Conservation (phyloP, 75 land plant species). For the Gnetum montanum region DNA sequence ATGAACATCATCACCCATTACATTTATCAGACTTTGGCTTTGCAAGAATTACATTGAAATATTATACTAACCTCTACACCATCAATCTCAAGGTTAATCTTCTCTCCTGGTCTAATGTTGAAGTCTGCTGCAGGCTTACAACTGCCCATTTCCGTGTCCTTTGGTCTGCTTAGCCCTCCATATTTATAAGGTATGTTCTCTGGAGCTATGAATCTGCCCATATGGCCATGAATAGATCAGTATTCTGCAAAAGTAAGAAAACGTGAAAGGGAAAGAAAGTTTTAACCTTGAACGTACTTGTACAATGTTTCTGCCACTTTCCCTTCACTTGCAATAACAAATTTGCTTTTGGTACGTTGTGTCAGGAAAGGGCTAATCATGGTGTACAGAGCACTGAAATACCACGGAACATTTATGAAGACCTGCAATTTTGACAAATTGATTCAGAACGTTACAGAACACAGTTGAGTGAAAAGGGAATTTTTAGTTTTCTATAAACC, state of each 20-base stretch:
- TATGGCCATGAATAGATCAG: too few species aligned
- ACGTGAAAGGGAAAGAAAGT: not conserved
- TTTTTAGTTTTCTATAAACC: not conserved
- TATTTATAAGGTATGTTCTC: constrained; percentile 84
- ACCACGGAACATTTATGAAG: constrained; percentile 91
- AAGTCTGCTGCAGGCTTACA: constrained; percentile 71
- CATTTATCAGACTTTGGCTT: too few species aligned
- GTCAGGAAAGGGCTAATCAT: constrained; percentile 83
- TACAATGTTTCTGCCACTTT: constrained; percentile 58
- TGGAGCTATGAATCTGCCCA: constrained; percentile 70
- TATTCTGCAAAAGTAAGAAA: not conserved
- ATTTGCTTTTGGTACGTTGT: constrained; percentile 91
- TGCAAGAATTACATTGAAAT: too few species aligned
- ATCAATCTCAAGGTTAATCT: constrained; percentile 66
- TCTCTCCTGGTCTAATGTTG: constrained; percentile 69
- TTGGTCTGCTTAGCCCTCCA: constrained; percentile 74
- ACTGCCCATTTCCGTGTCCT: constrained; percentile 45
- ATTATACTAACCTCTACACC: constrained; percentile 87
- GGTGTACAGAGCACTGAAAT: constrained; percentile 76
- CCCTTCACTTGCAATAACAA: constrained; percentile 63
- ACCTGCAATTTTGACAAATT: constrained; percentile 34
- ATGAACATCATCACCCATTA: too few species aligned
- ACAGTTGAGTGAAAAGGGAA: not conserved
- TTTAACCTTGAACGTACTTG: constrained; percentile 4
- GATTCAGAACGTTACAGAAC: not conserved